Percentiles rank a stretch among this genome's conserved stretches.
These are phyloP conservation scores for Vitellaria paradoxa DNA, from an alignment of 179 eudicot species.

Conservation along the genomic window DNA sequence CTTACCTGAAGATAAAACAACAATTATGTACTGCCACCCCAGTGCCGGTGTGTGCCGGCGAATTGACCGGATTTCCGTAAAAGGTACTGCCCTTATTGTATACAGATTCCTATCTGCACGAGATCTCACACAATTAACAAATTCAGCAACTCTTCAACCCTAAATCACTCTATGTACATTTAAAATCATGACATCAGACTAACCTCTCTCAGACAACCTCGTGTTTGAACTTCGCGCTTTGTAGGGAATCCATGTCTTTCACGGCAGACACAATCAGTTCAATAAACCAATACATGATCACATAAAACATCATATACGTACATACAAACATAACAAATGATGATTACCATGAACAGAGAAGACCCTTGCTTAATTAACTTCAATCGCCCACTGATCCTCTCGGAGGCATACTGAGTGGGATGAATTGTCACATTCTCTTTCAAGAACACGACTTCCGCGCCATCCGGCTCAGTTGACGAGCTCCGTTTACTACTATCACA, in stretches of 20 bases:
- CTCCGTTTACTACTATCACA: slow-evolving; percentile 63
- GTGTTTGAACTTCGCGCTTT: slow-evolving; percentile 78
- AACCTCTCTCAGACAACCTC: slow-evolving; percentile 85
- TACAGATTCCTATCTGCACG: slow-evolving; percentile 89
- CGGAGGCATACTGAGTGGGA: slow-evolving; percentile 82
- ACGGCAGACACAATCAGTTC: slow-evolving; percentile 14
- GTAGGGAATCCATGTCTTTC: slow-evolving; percentile 89
- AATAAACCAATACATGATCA: neutral
- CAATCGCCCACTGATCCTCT: slow-evolving; percentile 91
- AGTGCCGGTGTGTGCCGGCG: slow-evolving; percentile 85
- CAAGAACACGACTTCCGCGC: slow-evolving; percentile 61
- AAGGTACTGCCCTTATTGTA: slow-evolving; percentile 77
- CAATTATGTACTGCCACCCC: slow-evolving; percentile 93
- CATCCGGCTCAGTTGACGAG: slow-evolving; percentile 50
- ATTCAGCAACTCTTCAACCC: slow-evolving; percentile 1
- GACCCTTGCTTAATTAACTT: slow-evolving; percentile 73
- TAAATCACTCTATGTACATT: neutral
- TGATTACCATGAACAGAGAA: slow-evolving; percentile 59
- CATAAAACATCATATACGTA: neutral
- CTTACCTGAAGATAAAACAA: slow-evolving; percentile 81
- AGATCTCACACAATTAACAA: neutral
- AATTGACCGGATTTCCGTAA: slow-evolving; percentile 81
- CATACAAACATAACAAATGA: neutral
- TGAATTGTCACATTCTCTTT: slow-evolving; percentile 95
- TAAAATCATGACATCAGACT: slow-evolving; percentile 12